Conservation (phyloP, 345 rosid species). For the Erucastrum elatum region DNA sequence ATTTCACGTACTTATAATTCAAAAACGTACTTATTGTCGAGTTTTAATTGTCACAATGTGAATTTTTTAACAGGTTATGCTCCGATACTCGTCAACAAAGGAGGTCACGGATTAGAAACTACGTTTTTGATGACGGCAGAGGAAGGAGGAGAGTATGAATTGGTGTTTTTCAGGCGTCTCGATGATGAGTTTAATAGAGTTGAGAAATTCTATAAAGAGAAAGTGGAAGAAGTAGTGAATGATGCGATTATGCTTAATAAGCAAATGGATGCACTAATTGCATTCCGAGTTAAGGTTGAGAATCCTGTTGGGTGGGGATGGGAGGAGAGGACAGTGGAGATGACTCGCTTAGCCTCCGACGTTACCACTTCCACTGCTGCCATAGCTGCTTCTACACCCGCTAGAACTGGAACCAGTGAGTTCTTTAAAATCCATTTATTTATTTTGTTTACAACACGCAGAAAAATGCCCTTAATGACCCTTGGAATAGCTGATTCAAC, state of each 20-base stretch:
- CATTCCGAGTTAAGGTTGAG: constrained; percentile 56
- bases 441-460: constrained; percentile 27
- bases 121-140: constrained; percentile 50
- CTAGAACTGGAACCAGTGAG: constrained; percentile 49
- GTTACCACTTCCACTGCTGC: constrained; percentile 32
- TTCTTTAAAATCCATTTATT: background rate
- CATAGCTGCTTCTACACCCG: constrained; percentile 43
- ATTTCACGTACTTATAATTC: background rate
- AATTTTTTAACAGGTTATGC: background rate
- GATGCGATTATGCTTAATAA: constrained; percentile 51
- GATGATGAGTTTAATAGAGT: constrained; percentile 68
- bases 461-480: background rate
- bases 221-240: constrained; percentile 57
- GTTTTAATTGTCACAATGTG: background rate
- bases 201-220: constrained; percentile 49
- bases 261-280: constrained; percentile 69
- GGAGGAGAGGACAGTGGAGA: constrained; percentile 50
- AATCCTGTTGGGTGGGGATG: constrained; percentile 46
- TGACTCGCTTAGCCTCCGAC: constrained; percentile 34
- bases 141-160: constrained; percentile 65
- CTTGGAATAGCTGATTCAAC: background rate
- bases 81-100: constrained; percentile 47
- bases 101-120: constrained; percentile 41
- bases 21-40: background rate
- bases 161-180: constrained; percentile 58